Percentiles rank a stretch among this genome's conserved stretches.
These are phyloP conservation scores for Rhodocollybia butyracea DNA, from an alignment of 768 basidiomycete species.

Conservation along the genomic window DNA sequence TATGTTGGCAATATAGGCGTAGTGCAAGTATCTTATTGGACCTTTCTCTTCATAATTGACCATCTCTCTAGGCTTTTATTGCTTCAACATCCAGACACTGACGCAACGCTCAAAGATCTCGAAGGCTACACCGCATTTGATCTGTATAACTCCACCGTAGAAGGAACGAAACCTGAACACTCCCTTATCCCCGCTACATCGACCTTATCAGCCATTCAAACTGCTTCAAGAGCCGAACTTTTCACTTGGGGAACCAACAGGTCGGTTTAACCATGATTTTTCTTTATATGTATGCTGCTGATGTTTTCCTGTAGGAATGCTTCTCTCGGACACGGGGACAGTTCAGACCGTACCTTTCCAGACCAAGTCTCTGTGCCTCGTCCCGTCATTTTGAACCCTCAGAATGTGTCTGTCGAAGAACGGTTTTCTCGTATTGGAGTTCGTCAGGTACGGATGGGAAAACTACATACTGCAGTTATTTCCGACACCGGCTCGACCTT, in stretches of 20 bases:
- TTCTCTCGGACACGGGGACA: conserved; percentile 80
- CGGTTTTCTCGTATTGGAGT: conserved; percentile 65
- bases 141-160: conserved; percentile 86
- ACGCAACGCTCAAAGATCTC: conserved; percentile 68
- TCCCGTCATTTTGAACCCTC: not conserved
- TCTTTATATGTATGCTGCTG: not conserved
- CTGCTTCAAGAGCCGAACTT: conserved; percentile 47
- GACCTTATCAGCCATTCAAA: not conserved
- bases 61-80: conserved; percentile 58
- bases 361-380: conserved; percentile 63
- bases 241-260: conserved; percentile 42
- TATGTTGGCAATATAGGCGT: conserved; percentile 75
- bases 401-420: conserved; percentile 25
- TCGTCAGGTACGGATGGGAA: conserved; percentile 75
- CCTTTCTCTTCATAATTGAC: conserved; percentile 16
- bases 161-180: conserved; percentile 59
- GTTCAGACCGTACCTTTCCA: conserved; percentile 72
- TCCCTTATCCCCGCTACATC: not conserved
- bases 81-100: conserved; percentile 70
- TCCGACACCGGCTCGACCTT: conserved; percentile 54
- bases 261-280: not conserved
- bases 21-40: conserved; percentile 44
- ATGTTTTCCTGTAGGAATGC: conserved; percentile 61
- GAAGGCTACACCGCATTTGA: conserved; percentile 94
- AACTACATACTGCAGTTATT: conserved; percentile 74